Evolutionary conservation across 495 filamentous ascomycete species (phyloP).

Genomic region (Podospora sp.): DNA sequence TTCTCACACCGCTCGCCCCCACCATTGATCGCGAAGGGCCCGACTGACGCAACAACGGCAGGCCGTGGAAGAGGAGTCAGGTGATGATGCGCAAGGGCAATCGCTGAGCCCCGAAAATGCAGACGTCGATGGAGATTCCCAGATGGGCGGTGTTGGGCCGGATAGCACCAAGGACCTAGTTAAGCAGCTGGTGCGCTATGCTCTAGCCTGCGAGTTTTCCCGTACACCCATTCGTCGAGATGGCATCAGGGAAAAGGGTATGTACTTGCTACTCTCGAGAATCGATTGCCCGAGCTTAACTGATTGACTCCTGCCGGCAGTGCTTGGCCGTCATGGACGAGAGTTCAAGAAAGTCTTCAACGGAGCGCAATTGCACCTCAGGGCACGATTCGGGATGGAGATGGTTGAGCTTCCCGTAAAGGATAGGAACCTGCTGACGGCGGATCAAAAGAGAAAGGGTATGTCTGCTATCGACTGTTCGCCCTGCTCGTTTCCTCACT

Average conservation of each 20-base stretch:
- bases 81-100: slow-evolving; percentile 28
- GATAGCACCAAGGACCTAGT: slow-evolving; percentile 60
- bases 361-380: slow-evolving; percentile 65
- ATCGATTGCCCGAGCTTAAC: background rate
- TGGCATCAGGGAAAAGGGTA: slow-evolving; percentile 77
- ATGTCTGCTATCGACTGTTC: slow-evolving; percentile 6
- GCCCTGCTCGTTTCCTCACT: background rate
- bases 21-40: background rate
- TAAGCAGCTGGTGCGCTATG: slow-evolving; percentile 90
- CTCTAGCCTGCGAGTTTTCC: slow-evolving; percentile 85
- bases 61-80: slow-evolving; percentile 27
- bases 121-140: slow-evolving; percentile 42
- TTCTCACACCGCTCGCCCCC: background rate
- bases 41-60: slow-evolving; percentile 3
- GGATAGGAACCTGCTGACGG: slow-evolving; percentile 84
- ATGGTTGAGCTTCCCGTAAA: slow-evolving; percentile 75
- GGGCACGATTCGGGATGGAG: slow-evolving; percentile 78
- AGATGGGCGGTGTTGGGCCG: slow-evolving; percentile 40
- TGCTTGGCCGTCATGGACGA: slow-evolving; percentile 55
- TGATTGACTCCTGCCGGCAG: slow-evolving; percentile 34
- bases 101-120: slow-evolving; percentile 20
- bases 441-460: slow-evolving; percentile 68
- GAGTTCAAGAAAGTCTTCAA: slow-evolving; percentile 73
- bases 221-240: slow-evolving; percentile 72
- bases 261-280: background rate